Conservation (phyloP, 768 basidiomycete genomes). For the Gymnopilus dilepis region DNA sequence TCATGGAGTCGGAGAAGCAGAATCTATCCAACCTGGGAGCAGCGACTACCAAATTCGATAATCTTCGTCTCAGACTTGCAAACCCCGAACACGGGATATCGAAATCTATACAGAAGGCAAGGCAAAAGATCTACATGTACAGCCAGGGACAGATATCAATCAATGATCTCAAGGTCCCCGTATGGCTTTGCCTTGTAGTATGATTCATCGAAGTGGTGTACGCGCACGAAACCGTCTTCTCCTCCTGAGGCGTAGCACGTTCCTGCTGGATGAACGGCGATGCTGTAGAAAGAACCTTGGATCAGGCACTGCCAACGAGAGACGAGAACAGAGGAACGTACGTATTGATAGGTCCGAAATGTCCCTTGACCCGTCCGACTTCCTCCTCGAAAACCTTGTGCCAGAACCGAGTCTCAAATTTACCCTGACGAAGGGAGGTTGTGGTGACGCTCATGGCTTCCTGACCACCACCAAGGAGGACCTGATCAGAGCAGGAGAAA, state of each 20-base stretch:
- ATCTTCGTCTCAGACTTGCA: neutral
- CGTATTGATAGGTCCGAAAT: slow-evolving; percentile 97
- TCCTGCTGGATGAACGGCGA: slow-evolving; percentile 91
- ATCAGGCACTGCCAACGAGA: neutral
- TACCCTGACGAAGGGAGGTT: slow-evolving; percentile 90
- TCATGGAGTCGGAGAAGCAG: too few relatives aligned
- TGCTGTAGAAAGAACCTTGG: slow-evolving; percentile 48
- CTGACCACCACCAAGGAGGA: slow-evolving; percentile 95
- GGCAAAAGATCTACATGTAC: neutral
- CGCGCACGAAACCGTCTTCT: slow-evolving; percentile 94
- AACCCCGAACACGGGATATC: neutral
- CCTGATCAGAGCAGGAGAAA: slow-evolving; percentile 42
- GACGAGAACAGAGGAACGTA: slow-evolving; percentile 46
- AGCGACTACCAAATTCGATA: neutral
- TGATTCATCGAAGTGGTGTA: slow-evolving; percentile 93
- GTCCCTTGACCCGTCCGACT: slow-evolving; percentile 95
- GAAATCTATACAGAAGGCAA: neutral
- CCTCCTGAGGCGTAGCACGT: slow-evolving; percentile 92
- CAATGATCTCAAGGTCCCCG: slow-evolving; percentile 78
- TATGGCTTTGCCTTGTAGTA: slow-evolving; percentile 94
- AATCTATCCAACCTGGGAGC: too few relatives aligned
- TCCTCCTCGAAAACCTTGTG: slow-evolving; percentile 97
- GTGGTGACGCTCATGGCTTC: slow-evolving; percentile 98
- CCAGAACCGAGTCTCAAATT: slow-evolving; percentile 99
- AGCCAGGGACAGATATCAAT: slow-evolving; percentile 34